Base-by-base conservation (phyloP, 2,329 filamentous ascomycete species). In the Nigrograna mackinnonii region DNA sequence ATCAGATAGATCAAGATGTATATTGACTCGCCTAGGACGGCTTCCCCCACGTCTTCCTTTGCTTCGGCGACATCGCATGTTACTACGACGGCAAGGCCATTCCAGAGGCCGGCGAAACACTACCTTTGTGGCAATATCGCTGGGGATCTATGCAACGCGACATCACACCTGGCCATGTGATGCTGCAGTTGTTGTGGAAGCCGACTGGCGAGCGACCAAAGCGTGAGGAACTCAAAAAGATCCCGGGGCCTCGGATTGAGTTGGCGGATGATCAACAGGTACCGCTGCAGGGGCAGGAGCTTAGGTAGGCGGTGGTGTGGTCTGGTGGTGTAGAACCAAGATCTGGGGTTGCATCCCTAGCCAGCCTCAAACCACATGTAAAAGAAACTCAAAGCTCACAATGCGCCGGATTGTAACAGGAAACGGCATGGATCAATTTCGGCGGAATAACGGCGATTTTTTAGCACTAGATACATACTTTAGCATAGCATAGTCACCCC, bases 161-260 rank as follows among this genome's bases (percentile, higher is more conserved):
- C 7, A 66, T 67, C 45, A 66, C 64, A 4, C 61, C 62, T 2
- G 62, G 64, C 0, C 64, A 67, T 32, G 37, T 64, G 0, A 46
- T 54, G 49, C 17, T 66, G 22, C 54, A 59, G 39, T 38, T 67
- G 34, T 20, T 65, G 46, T 67, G 64, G 64, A 39, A 60, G 12
- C 57, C 58, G 45, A 45, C 55, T 32, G 56, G 49, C 4, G 52
- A 54, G 3, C n/a, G 43, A 24, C 52, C 58, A 1, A 62, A 63
- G 45, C 46, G 50, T 3, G 39, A 47, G 16, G 34, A 47, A 12
- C 34, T 34, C 9, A 16, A 22, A 6, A 45, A 38, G 1, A 50
- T 55, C 14, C 53, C 53, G 4, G 46, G 54, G 1, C 58, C 58
- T 3, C 47, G 57, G 20, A 33, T 62, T 11, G 40, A 44, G 18